Evolutionary conservation across 2,329 filamentous ascomycete genomes (phyloP).

Genomic region (Alternaria rosae): DNA sequence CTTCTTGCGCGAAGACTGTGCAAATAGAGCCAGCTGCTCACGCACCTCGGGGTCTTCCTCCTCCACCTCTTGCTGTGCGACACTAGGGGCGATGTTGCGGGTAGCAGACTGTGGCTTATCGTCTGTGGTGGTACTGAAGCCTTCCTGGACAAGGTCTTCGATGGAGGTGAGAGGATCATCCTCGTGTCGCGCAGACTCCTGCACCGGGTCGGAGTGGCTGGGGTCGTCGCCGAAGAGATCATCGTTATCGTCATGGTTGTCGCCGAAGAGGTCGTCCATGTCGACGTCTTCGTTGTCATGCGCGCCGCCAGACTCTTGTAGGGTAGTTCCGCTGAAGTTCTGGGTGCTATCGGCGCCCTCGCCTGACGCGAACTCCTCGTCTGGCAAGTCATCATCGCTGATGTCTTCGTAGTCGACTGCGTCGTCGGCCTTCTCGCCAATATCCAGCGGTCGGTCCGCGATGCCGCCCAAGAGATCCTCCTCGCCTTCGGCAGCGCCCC

Average conservation of each 20-base stretch:
- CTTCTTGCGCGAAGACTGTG: constrained; percentile 37
- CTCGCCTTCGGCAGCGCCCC: constrained; percentile 28
- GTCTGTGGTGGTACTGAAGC: constrained; percentile 12
- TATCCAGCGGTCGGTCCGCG: constrained; percentile 50
- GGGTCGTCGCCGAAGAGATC: constrained; percentile 44
- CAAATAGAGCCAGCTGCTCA: constrained; percentile 47
- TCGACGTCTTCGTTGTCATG: constrained; percentile 57
- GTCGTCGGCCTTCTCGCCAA: constrained; percentile 84
- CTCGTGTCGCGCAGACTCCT: constrained; percentile 41
- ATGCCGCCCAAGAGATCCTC: constrained; percentile 36
- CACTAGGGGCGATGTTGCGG: constrained; percentile 25
- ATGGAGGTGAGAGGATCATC: constrained; percentile 50
- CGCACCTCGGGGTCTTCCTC: constrained; percentile 45
- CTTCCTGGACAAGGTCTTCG: constrained; percentile 24
- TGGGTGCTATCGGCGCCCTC: constrained; percentile 27
- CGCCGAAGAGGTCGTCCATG: constrained; percentile 73
- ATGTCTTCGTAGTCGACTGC: constrained; percentile 92
- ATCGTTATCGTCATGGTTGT: constrained; percentile 48
- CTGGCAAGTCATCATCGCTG: constrained; percentile 87
- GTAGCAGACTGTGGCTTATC: constrained; percentile 27
- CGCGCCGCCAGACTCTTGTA: constrained; percentile 34
- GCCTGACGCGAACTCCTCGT: constrained; percentile 62
- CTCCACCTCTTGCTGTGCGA: constrained; percentile 30
- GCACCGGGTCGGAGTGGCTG: constrained; percentile 31
- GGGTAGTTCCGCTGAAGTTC: constrained; percentile 42